Evolutionary conservation across 495 filamentous ascomycete species (phyloP).

Genomic region (Aspergillus taichungensis): DNA sequence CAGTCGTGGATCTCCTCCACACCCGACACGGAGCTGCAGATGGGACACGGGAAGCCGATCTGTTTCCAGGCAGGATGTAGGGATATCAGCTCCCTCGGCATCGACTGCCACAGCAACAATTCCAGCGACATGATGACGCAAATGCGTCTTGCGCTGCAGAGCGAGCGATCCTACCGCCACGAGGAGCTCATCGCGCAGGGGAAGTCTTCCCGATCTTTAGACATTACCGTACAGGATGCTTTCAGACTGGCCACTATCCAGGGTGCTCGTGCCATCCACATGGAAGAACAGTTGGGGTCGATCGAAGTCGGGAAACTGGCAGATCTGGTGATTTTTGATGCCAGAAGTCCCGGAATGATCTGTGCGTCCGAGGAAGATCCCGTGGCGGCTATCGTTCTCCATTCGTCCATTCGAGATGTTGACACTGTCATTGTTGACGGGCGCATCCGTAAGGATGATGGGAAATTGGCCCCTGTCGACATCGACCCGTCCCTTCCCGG

Average conservation of each 20-base stretch:
- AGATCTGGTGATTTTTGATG: constrained; percentile 40
- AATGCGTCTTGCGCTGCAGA: constrained; percentile 35
- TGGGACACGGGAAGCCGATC: constrained; percentile 23
- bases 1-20: constrained; percentile 26
- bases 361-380: constrained; percentile 34
- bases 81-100: constrained; percentile 29
- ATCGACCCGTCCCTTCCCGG: constrained; percentile 12
- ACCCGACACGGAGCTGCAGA: constrained; percentile 37
- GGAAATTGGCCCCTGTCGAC: constrained; percentile 15
- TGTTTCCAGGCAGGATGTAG: constrained; percentile 19
- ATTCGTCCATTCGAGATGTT: constrained; percentile 35
- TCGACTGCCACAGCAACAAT: constrained; percentile 41
- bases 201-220: constrained; percentile 18
- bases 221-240: constrained; percentile 33
- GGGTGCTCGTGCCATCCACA: constrained; percentile 36
- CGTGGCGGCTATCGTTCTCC: constrained; percentile 37
- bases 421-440: constrained; percentile 43
- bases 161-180: constrained; percentile 23
- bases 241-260: constrained; percentile 43
- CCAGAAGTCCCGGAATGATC: constrained; percentile 32
- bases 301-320: constrained; percentile 37
- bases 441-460: constrained; percentile 26
- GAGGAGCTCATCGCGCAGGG: constrained; percentile 17
- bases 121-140: constrained; percentile 33
- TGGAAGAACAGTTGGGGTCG: constrained; percentile 35